Base-by-base conservation (phyloP, 1,139 yeast genomes). In the Lodderomyces metapsilosis region DNA sequence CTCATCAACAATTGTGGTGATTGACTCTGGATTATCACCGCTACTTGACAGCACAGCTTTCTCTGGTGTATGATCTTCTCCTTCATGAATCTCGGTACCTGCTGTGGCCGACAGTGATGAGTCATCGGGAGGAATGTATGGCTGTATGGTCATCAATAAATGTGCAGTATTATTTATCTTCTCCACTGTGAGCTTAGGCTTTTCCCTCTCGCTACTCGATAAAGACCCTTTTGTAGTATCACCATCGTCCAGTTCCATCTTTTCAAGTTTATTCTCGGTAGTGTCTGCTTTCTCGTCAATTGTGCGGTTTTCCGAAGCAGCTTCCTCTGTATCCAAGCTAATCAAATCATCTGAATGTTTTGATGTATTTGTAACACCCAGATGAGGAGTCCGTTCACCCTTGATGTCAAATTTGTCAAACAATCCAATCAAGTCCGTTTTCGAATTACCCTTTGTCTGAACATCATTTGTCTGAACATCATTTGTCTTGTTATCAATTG, bases 331-430 rank as follows among this genome's bases (percentile, higher is more conserved):
- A 15, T 10, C 18, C 18, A 28, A 28, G 12, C 18, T 15, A 15
- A 12, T 28, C 30, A 21, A 16, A 8, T 42, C 49, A 4, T 43
- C 39, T 2, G 36, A 45, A 9, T 39, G 39, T 27, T 41, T 41
- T 6, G 38, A 32, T 17, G 37, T 37, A 9, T 37, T 39, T 27
- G 27, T 16, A 5, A 2, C 11, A 13, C 15, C 11, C 23, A 5
- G 9, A 12, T 33, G 24, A 9, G 11, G 40, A 46, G 6, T 31
- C 39, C 8, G 40, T 35, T 38, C 51, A 22, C 40, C 38, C 15
- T 46, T 40, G 30, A 69, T 51, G 43, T 70, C 74, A 47, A 66
- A 71, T 48, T 65, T 69, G 43, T 66, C 76, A 48, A 71, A 67
- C 31, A 71, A 52, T 9, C 64, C 74, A 33, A 68, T 62, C 47